Conservation (phyloP, 2,329 filamentous ascomycete genomes). For the Phoma sp. region DNA sequence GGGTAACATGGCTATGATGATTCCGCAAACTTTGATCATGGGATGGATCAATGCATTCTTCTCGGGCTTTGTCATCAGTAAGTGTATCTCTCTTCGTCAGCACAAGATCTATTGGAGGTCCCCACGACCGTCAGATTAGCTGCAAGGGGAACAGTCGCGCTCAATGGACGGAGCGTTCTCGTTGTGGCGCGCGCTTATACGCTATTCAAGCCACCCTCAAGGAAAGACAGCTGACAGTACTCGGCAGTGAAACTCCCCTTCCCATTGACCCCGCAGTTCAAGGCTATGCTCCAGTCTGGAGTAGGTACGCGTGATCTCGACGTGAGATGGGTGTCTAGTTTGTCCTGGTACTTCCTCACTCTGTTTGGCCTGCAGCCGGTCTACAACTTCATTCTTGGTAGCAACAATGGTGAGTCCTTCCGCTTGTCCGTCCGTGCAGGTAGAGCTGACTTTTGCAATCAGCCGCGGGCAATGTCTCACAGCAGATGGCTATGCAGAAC, state of each 20-base stretch:
- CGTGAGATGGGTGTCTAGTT: constrained; percentile 96
- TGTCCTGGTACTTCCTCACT: constrained; percentile 99
- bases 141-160: background rate
- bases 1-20: constrained; percentile 99
- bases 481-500: constrained; percentile 79
- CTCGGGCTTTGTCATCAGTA: constrained; percentile 95
- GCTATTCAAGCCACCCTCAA: background rate
- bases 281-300: constrained; percentile 97
- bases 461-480: constrained; percentile 91
- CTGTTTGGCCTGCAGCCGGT: constrained; percentile 96
- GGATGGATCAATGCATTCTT: constrained; percentile 99
- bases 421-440: background rate
- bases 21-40: constrained; percentile 98
- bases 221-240: constrained; percentile 20
- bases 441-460: constrained; percentile 37
- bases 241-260: constrained; percentile 88
- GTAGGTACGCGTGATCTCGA: constrained; percentile 96
- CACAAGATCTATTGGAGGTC: background rate
- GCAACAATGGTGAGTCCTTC: constrained; percentile 80
- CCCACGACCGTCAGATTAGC: too few species aligned
- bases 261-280: constrained; percentile 97
- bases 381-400: constrained; percentile 95
- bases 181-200: background rate
- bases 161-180: background rate
- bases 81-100: constrained; percentile 41